A percentile compares a stretch with the other conserved stretches of the same genome.
These are phyloP conservation scores for Annulohypoxylon bovei DNA, from an alignment of 495 filamentous ascomycete species.

Conservation along the genomic window DNA sequence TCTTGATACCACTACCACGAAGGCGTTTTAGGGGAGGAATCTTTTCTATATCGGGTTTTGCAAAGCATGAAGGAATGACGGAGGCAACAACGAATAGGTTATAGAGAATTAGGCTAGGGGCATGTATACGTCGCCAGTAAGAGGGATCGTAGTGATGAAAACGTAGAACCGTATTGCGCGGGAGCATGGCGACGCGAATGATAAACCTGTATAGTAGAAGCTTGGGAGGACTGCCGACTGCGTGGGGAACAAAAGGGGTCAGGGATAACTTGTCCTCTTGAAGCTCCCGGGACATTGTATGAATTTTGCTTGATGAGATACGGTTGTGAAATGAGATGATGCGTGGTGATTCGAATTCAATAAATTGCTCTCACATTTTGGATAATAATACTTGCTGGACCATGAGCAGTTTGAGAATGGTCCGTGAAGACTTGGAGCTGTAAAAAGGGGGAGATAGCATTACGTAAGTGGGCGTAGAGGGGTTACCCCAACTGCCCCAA, in stretches of 20 bases:
- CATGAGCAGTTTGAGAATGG: too few species aligned
- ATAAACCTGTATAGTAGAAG: conserved; percentile 36
- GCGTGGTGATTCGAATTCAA: background rate
- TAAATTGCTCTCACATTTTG: too few species aligned
- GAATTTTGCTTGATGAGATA: conserved; percentile 10
- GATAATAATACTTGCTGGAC: too few species aligned
- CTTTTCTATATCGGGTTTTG: conserved; percentile 22
- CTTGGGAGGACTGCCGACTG: background rate
- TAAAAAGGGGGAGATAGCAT: background rate
- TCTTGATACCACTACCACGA: conserved; percentile 48
- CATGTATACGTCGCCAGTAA: conserved; percentile 7
- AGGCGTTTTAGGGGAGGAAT: conserved; percentile 41
- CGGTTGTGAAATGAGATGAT: background rate
- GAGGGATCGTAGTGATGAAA: conserved; percentile 1
- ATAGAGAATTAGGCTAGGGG: conserved; percentile 29
- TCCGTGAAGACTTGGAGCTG: too few species aligned
- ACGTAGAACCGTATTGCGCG: conserved; percentile 12
- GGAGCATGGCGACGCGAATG: conserved; percentile 7
- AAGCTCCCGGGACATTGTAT: conserved; percentile 6
- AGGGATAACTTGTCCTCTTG: background rate
- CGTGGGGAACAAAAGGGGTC: background rate
- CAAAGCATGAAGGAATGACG: conserved; percentile 33
- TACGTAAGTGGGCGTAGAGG: conserved; percentile 7
- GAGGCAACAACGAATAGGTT: conserved; percentile 13
- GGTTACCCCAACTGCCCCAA: conserved; percentile 12